These are phyloP conservation scores for Helicocarpus griseus DNA, from an alignment of 2,329 filamentous ascomycete species.

Conservation along the genomic window DNA sequence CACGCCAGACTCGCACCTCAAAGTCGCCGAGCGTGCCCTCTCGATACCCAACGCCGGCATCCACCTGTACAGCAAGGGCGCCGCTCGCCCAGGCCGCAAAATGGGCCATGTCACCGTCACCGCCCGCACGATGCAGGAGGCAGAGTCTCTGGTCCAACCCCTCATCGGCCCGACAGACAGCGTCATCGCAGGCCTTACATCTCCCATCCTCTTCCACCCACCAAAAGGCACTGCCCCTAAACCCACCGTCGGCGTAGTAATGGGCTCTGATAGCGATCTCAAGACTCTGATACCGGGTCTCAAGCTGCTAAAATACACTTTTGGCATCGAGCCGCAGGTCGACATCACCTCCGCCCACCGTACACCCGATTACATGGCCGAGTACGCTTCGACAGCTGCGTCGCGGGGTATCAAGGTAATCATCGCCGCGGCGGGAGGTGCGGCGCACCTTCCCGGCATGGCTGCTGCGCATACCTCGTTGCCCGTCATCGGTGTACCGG, in stretches of 20 bases:
- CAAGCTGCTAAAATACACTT: slow-evolving; percentile 33
- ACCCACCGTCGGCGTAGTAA: slow-evolving; percentile 36
- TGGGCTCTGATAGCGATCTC: slow-evolving; percentile 41
- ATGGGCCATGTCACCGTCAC: slow-evolving; percentile 90
- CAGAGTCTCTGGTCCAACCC: slow-evolving; percentile 58
- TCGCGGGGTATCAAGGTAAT: slow-evolving; percentile 60
- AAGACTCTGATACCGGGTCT: slow-evolving; percentile 36
- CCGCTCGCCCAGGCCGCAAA: slow-evolving; percentile 76
- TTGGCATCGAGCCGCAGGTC: slow-evolving; percentile 35
- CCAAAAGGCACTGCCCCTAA: slow-evolving; percentile 22
- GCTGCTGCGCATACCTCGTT: slow-evolving; percentile 59
- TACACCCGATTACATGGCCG: slow-evolving; percentile 60
- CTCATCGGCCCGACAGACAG: slow-evolving; percentile 67
- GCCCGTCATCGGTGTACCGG: slow-evolving; percentile 68
- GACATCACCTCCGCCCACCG: slow-evolving; percentile 50
- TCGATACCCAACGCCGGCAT: slow-evolving; percentile 52
- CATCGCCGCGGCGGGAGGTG: slow-evolving; percentile 66
- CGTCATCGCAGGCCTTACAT: slow-evolving; percentile 58
- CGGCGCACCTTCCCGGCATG: slow-evolving; percentile 68
- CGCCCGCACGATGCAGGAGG: slow-evolving; percentile 55
- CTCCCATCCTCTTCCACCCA: not conserved
- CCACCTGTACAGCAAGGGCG: slow-evolving; percentile 85
- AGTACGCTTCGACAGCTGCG: slow-evolving; percentile 55
- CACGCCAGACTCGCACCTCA: slow-evolving; percentile 52
- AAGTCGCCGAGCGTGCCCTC: slow-evolving; percentile 48